Conservation (phyloP, 2,329 filamentous ascomycete species). For the Periconia sp. region DNA sequence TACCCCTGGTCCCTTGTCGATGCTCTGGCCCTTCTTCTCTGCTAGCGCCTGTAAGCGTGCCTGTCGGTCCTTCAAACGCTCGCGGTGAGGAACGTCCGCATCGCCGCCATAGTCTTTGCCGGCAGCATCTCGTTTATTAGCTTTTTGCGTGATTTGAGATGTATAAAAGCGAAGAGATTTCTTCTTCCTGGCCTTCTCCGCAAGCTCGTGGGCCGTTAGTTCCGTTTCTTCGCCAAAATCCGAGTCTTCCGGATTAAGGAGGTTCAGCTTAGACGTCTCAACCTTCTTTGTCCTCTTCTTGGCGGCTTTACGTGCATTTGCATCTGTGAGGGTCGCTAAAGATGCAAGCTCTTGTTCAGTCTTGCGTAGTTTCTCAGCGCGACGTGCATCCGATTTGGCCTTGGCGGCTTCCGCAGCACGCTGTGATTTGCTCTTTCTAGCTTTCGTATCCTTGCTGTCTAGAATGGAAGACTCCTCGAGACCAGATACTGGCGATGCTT, state of each 20-base stretch:
- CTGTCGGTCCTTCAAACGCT: slow-evolving; percentile 83
- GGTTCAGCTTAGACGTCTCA: slow-evolving; percentile 30
- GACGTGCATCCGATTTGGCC: slow-evolving; percentile 56
- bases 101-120: slow-evolving; percentile 77
- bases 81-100: slow-evolving; percentile 81
- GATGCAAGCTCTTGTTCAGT: slow-evolving; percentile 74
- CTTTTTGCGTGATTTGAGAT: slow-evolving; percentile 93
- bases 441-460: slow-evolving; percentile 37
- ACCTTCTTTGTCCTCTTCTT: slow-evolving; percentile 45
- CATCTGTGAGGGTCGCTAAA: slow-evolving; percentile 64
- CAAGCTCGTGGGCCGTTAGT: slow-evolving; percentile 75
- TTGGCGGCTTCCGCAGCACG: slow-evolving; percentile 55
- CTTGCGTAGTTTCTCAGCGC: slow-evolving; percentile 55
- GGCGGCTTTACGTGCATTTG: slow-evolving; percentile 50
- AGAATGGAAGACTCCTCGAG: slow-evolving; percentile 33
- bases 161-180: slow-evolving; percentile 97
- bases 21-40: slow-evolving; percentile 72
- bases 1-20: slow-evolving; percentile 59
- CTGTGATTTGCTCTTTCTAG: slow-evolving; percentile 52
- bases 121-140: slow-evolving; percentile 76
- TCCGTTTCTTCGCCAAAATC: slow-evolving; percentile 91
- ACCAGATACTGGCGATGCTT: slow-evolving; percentile 33
- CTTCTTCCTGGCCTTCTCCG: slow-evolving; percentile 85
- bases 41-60: slow-evolving; percentile 86
- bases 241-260: slow-evolving; percentile 64